Conservation (phyloP, 768 basidiomycete genomes). For the Boletus barrowsii region DNA sequence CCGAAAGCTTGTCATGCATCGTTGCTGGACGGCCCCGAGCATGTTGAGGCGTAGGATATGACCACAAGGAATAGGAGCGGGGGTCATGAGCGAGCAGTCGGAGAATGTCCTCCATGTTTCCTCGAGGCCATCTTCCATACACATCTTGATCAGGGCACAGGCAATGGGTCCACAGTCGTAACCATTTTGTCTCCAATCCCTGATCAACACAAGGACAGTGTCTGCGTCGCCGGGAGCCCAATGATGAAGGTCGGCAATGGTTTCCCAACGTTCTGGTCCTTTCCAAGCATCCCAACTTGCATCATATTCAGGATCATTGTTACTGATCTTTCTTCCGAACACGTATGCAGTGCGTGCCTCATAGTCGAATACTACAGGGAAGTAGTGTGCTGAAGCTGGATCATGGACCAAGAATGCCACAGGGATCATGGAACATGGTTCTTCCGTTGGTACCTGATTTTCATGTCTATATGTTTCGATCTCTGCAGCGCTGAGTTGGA, state of each 20-base stretch:
- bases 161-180: conserved; percentile 6
- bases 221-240: not conserved
- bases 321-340: not conserved
- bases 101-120: not conserved
- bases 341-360: not conserved
- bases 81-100: too few relatives aligned
- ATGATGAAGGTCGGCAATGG: not conserved
- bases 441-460: not conserved
- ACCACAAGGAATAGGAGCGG: not conserved
- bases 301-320: not conserved
- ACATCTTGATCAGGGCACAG: not conserved
- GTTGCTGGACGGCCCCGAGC: not conserved
- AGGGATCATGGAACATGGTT: not conserved
- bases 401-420: not conserved
- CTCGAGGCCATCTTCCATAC: not conserved
- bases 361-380: not conserved
- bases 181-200: conserved; percentile 6
- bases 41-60: not conserved
- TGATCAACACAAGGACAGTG: not conserved
- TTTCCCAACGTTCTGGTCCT: not conserved
- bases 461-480: too few relatives aligned
- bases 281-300: not conserved
- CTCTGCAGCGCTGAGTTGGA: too few relatives aligned
- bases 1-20: not conserved
- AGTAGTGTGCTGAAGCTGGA: not conserved